Conservation (phyloP, 352 stramenopile species). For the Phytophthora ramorum region DNA sequence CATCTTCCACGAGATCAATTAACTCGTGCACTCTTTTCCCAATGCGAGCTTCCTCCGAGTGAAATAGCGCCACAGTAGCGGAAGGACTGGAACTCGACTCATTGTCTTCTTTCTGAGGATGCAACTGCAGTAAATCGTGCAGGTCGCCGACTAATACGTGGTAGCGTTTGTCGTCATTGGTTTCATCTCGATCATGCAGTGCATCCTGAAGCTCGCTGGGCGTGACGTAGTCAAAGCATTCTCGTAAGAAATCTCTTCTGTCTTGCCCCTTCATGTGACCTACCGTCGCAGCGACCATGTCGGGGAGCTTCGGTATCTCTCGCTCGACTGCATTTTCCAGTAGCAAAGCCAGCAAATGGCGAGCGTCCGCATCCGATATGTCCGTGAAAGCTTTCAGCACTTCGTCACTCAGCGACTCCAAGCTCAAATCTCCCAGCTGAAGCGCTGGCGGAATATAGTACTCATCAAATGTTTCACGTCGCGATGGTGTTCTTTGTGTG, state of each 20-base stretch:
- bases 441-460: slow-evolving; percentile 38
- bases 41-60: slow-evolving; percentile 66
- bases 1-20: slow-evolving; percentile 61
- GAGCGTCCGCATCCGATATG: slow-evolving; percentile 42
- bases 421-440: slow-evolving; percentile 46
- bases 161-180: slow-evolving; percentile 66
- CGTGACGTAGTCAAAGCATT: slow-evolving; percentile 67
- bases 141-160: slow-evolving; percentile 59
- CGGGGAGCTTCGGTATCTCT: slow-evolving; percentile 43
- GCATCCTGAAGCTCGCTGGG: slow-evolving; percentile 60
- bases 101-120: slow-evolving; percentile 2
- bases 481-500: slow-evolving; percentile 6
- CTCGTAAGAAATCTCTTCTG: slow-evolving; percentile 51
- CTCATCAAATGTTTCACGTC: slow-evolving; percentile 25
- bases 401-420: slow-evolving; percentile 51
- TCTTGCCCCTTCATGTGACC: slow-evolving; percentile 54
- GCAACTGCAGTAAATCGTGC: slow-evolving; percentile 41
- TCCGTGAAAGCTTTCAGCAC: slow-evolving; percentile 56
- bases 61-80: slow-evolving; percentile 37
- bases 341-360: slow-evolving; percentile 44
- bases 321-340: slow-evolving; percentile 50
- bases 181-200: slow-evolving; percentile 56
- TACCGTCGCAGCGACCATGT: slow-evolving; percentile 50
- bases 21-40: slow-evolving; percentile 58
- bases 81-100: neutral